Evolutionary conservation across 768 basidiomycete species (phyloP).

Genomic region (Amanita jacksonii): DNA sequence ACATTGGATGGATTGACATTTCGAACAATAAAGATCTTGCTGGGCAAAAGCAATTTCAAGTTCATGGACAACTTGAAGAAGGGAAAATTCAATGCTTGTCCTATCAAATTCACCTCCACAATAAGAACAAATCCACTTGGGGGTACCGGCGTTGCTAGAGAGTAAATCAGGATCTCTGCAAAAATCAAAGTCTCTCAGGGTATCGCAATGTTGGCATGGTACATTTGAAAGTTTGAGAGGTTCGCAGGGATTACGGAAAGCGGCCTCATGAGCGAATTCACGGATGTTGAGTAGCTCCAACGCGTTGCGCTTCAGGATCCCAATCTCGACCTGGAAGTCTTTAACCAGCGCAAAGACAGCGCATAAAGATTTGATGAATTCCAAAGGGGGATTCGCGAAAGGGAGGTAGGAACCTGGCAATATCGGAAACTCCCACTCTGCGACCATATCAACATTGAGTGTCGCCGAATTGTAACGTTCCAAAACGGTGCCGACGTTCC

Average conservation of each 20-base stretch:
- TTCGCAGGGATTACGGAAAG: conserved; percentile 89
- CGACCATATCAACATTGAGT: conserved; percentile 41
- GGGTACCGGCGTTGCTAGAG: conserved; percentile 40
- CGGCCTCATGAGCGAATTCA: conserved; percentile 79
- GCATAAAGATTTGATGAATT: conserved; percentile 82
- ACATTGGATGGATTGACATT: conserved; percentile 85
- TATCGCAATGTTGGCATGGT: conserved; percentile 81
- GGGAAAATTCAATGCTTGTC: conserved; percentile 73
- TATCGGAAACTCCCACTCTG: conserved; percentile 70
- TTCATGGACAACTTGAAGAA: conserved; percentile 66
- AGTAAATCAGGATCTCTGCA: conserved; percentile 85
- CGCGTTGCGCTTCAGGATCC: conserved; percentile 79
- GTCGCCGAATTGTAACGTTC: conserved; percentile 52
- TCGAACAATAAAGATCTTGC: conserved; percentile 83
- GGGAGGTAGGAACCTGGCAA: conserved; percentile 82
- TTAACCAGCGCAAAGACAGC: conserved; percentile 72
- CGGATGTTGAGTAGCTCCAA: conserved; percentile 81
- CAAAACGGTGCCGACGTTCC: conserved; percentile 52
- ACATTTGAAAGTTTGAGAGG: conserved; percentile 78
- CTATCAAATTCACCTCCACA: conserved; percentile 88
- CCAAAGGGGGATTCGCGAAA: conserved; percentile 72
- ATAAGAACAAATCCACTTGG: conserved; percentile 58
- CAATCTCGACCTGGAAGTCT: conserved; percentile 82
- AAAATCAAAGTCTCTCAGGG: conserved; percentile 86
- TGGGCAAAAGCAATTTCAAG: conserved; percentile 72